Evolutionary conservation across 2,329 filamentous ascomycete species (phyloP), one percentile per base, ranked within the genome.

Genomic region (Ploettnerulaceae sp.): DNA sequence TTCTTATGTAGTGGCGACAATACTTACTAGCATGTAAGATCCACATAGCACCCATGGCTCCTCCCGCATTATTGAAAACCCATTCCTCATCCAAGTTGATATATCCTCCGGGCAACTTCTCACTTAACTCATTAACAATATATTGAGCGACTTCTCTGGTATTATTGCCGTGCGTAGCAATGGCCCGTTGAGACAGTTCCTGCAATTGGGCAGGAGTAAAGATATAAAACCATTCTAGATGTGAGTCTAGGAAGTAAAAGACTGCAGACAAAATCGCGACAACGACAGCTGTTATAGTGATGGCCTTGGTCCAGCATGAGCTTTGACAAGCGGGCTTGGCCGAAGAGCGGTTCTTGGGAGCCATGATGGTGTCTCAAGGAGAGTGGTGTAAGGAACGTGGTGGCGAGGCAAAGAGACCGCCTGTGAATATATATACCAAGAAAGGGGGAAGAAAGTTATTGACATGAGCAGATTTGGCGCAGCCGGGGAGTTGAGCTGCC

Each of bases 21-120:
- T 11, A 72, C 80, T 65, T 67, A 85, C 84, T 90, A 49, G 88
- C 86, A 64, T 94, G 89, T 60, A 94, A 83, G 55, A 94, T 82
- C 66, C 88, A 89, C 89, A 94, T 93, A 61, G 78, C 86, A 46
- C 89, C 89, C 89, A 94, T 95, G 42, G 88, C 88, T 54, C 89
- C 89, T 42, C 89, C 89, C 41, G 88, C 88, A 62, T 94, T 94
- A 74, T 94, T 95, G 61, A 95, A 91, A 35, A 94, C 75, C 88
- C 88, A 95, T 67, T 91, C 84, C 69, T 91, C 80, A 49, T 84
- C 71, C 45, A 77, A 64, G 69, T 85, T 89, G 62, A 91, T 62
- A 66, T 87, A 70, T 34, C 68, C 65, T 22, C 59, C 61, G 25
- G 59, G 61, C 28, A 69, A 51, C 53, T 73, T 75, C 57, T 70